phyloP scores from a whole-genome alignment of 164 flowering plant genomes.

The Dillenia turbinata region DNA sequence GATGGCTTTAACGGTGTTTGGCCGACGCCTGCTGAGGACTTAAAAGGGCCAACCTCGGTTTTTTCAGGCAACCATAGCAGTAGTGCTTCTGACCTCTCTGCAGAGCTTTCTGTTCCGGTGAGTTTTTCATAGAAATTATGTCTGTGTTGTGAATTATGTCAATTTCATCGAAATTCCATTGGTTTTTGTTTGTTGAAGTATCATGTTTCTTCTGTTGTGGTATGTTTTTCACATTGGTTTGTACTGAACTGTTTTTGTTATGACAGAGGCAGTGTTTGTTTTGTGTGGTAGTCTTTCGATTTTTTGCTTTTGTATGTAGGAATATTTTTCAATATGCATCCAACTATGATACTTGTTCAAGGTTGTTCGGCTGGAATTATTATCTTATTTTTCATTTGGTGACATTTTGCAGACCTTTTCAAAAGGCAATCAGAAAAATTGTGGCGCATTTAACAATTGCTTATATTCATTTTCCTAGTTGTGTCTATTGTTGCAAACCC shows the following conservation, averaged over 20 bases:
- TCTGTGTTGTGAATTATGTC: not conserved
- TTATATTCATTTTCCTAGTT: too few species aligned
- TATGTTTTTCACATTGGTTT: slow-evolving; percentile 30
- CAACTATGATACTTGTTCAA: too few species aligned
- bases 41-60: slow-evolving; percentile 9
- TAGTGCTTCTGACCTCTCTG: slow-evolving; percentile 38
- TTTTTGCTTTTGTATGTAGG: not conserved
- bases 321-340: too few species aligned
- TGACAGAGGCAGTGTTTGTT: not conserved
- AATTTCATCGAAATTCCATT: slow-evolving; percentile 1
- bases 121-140: slow-evolving; percentile 20
- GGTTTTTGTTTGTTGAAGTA: too few species aligned
- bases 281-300: not conserved
- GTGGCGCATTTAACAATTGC: too few species aligned
- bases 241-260: not conserved
- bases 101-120: slow-evolving; percentile 75
- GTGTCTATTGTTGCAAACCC: too few species aligned
- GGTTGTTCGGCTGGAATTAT: too few species aligned
- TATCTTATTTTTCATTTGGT: too few species aligned
- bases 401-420: too few species aligned
- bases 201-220: slow-evolving; percentile 45
- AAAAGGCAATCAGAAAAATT: too few species aligned
- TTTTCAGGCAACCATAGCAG: slow-evolving; percentile 21
- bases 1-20: slow-evolving; percentile 7
- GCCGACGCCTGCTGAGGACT: slow-evolving; percentile 2